Evolutionary conservation across 2,329 filamentous ascomycete genomes (phyloP), one percentile per base, ranked within the genome.

Genomic region (Cylindrodendrum hubeiense): DNA sequence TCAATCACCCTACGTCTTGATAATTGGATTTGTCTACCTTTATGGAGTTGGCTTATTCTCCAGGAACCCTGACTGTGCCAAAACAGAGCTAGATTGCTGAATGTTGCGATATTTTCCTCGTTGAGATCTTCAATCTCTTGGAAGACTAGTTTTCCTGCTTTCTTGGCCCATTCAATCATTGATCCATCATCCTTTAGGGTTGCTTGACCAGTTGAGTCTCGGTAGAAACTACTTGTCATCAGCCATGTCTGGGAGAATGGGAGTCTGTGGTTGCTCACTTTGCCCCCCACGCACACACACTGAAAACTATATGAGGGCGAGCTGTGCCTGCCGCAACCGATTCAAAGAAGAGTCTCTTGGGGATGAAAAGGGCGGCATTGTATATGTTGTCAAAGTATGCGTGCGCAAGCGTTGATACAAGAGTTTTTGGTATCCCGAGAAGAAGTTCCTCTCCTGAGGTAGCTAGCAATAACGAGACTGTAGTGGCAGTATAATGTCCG

Each of bases 1-100:
- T n/a, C 8, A 17, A 6, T 2, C 37, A 37, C 34, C 6, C 17
- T 39, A 3, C 15, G 7, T 21, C 19, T 3, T 15, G 5, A 9
- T n/a, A 26, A 19, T 13, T 17, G 15, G 13, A 26, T 28, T 3
- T 13, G 0, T 4, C 2, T 37, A 59, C 70, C 70, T 34, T 69
- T 72, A n/a, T 72, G 62, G 0, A 72, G 51, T 21, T 72, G 64
- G 2, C 70, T 71, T 15, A 66, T 66, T 2, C 62, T 59, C 70
- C 70, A 72, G 3, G 68, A 71, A 0, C 70, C 70, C 4, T 72
- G 66, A 3, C 70, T 72, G 9, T 72, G 63, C 70, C 70, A 72
- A 4, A 72, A 72, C 0, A 72, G 26, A 3, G 70, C 54, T 15
- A 72, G 46, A 4, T 69, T 72, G 22, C 47, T 69, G 3, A 68